phyloP scores from a whole-genome alignment of 2,329 filamentous ascomycete species.

The Teratosphaeria destructans region DNA sequence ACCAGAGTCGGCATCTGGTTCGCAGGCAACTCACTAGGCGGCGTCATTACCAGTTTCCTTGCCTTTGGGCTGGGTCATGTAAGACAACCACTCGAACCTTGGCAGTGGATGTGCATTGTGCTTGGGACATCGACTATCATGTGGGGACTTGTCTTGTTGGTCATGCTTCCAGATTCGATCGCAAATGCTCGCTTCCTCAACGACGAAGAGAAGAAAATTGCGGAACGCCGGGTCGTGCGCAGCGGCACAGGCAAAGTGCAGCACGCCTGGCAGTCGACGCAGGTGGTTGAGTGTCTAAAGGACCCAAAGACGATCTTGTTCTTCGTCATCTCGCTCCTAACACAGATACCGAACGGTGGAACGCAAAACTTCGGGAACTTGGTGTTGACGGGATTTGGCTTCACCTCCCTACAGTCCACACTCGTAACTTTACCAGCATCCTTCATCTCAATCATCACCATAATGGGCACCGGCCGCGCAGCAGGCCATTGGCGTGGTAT shows the following conservation, averaged over 20 bases:
- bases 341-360: background rate
- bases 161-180: constrained; percentile 42
- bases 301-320: background rate
- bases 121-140: constrained; percentile 8
- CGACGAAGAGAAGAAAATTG: constrained; percentile 40
- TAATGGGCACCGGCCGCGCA: background rate
- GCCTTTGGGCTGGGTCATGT: constrained; percentile 21
- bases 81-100: constrained; percentile 1
- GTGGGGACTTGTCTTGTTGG: constrained; percentile 7
- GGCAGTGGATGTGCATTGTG: constrained; percentile 6
- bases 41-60: constrained; percentile 28
- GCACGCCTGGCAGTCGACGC: background rate
- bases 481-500: background rate
- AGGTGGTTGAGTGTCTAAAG: background rate
- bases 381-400: constrained; percentile 27
- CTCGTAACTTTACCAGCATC: background rate
- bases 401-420: constrained; percentile 38
- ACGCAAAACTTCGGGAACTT: background rate
- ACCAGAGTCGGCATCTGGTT: constrained; percentile 34
- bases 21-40: constrained; percentile 28
- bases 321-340: background rate
- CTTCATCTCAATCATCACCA: constrained; percentile 35
- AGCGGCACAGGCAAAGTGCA: constrained; percentile 4
- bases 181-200: constrained; percentile 44
- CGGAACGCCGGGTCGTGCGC: constrained; percentile 26